Percentiles rank a stretch among this genome's conserved stretches.
Evolutionary conservation across 208 protist genomes (phyloP).

Genomic region (Herpetomonas tarakana): DNA sequence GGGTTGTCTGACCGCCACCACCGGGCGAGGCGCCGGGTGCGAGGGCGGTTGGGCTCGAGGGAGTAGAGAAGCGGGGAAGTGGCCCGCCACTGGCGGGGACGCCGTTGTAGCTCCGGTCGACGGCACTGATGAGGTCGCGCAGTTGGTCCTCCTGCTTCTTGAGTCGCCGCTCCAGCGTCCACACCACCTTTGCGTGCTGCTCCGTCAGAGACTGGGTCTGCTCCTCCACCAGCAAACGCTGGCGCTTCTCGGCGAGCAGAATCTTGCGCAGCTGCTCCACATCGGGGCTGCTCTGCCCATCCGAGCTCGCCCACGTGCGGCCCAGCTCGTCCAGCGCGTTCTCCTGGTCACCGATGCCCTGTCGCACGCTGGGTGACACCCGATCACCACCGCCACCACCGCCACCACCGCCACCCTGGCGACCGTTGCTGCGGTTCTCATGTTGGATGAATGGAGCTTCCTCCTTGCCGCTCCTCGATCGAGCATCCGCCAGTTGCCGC

Average conservation of each 20-base stretch:
- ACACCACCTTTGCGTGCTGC: conserved; percentile 74
- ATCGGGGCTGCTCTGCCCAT: conserved; percentile 9
- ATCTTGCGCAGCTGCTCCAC: conserved; percentile 37
- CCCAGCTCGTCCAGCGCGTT: conserved; percentile 26
- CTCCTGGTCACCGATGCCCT: conserved; percentile 17
- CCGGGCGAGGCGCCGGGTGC: background rate
- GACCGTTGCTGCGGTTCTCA: too few relatives aligned
- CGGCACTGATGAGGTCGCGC: conserved; percentile 39
- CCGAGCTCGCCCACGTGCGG: conserved; percentile 10
- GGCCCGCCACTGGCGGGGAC: conserved; percentile 5
- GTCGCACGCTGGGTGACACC: conserved; percentile 5
- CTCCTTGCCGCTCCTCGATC: background rate
- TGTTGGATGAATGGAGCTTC: background rate
- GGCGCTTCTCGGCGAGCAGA: conserved; percentile 67
- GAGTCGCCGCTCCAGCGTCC: conserved; percentile 65
- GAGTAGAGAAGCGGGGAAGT: background rate
- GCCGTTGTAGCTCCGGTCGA: conserved; percentile 37
- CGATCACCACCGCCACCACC: too few relatives aligned
- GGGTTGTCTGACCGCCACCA: conserved; percentile 16
- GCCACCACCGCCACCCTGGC: too few relatives aligned
- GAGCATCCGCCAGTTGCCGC: conserved; percentile 12
- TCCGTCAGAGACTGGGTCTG: conserved; percentile 78
- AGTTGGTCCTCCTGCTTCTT: conserved; percentile 78
- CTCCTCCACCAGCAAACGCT: conserved; percentile 82
- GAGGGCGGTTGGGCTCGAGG: background rate